Evolutionary conservation across 208 protist species (phyloP).

Genomic region (Acanthamoeba culbertsoni): DNA sequence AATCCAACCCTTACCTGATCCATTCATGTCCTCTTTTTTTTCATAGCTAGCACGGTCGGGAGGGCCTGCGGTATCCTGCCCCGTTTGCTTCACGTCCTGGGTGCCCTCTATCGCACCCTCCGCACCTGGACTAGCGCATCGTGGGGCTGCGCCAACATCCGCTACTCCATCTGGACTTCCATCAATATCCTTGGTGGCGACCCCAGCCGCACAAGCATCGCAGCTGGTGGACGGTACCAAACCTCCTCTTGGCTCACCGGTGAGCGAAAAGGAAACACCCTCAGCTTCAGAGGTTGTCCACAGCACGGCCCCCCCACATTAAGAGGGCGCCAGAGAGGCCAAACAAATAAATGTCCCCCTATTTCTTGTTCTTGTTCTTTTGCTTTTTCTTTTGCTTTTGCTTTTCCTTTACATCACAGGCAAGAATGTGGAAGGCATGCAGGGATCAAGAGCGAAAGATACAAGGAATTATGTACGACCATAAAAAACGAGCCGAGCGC

Average conservation of each 20-base stretch:
- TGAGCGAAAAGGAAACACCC: too few relatives aligned
- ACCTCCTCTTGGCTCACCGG: too few relatives aligned
- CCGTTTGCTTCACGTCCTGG: not conserved
- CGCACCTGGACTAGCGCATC: not conserved
- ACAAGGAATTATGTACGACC: conserved; percentile 52
- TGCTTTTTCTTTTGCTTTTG: not conserved
- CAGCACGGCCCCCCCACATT: too few relatives aligned
- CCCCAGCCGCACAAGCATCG: too few relatives aligned
- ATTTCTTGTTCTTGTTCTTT: too few relatives aligned
- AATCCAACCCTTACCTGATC: not conserved
- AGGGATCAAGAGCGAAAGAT: conserved; percentile 25
- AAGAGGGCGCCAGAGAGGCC: too few relatives aligned
- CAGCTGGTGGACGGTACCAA: too few relatives aligned
- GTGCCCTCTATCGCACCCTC: not conserved
- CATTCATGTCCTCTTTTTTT: not conserved
- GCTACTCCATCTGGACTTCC: too few relatives aligned
- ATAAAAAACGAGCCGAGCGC: conserved; percentile 56
- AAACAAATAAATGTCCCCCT: too few relatives aligned
- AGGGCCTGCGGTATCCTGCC: not conserved
- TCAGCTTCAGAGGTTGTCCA: too few relatives aligned
- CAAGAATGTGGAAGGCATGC: conserved; percentile 56
- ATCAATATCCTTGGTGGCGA: too few relatives aligned
- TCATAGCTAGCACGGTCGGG: not conserved
- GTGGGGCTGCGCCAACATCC: not conserved
- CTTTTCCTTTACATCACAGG: not conserved